Conservation (phyloP, 495 filamentous ascomycete genomes). For the Penicillium silybi region DNA sequence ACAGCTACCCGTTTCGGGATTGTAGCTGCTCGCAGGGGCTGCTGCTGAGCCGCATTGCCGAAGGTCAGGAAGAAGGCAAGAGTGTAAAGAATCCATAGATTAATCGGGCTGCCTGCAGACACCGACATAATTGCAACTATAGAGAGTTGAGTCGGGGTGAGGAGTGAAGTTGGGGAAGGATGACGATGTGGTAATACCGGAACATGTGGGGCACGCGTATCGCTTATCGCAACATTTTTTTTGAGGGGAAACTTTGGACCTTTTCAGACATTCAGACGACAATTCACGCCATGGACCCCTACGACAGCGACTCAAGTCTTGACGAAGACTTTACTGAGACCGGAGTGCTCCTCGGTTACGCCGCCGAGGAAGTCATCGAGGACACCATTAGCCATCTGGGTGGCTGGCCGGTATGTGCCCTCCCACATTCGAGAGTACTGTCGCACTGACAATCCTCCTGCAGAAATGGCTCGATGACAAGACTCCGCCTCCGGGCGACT, state of each 20-base stretch:
- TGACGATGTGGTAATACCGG: slow-evolving; percentile 8
- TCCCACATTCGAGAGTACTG: background rate
- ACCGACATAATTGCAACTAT: background rate
- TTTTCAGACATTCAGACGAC: too few species aligned
- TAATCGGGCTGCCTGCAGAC: background rate
- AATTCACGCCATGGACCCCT: slow-evolving; percentile 63
- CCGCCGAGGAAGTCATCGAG: slow-evolving; percentile 73
- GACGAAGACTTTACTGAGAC: slow-evolving; percentile 78
- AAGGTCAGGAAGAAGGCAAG: slow-evolving; percentile 15
- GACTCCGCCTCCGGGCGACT: slow-evolving; percentile 67
- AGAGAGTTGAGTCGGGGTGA: background rate
- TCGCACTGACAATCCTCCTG: slow-evolving; percentile 4
- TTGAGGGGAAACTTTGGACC: slow-evolving; percentile 19
- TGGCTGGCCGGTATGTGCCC: slow-evolving; percentile 69
- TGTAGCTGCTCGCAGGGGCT: slow-evolving; percentile 17
- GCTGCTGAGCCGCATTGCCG: slow-evolving; percentile 24
- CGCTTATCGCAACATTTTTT: slow-evolving; percentile 30
- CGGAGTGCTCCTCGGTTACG: slow-evolving; percentile 85
- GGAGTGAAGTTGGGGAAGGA: slow-evolving; percentile 2
- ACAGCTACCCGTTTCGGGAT: slow-evolving; percentile 42
- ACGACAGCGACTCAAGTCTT: slow-evolving; percentile 71
- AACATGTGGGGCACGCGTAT: slow-evolving; percentile 17
- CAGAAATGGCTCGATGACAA: slow-evolving; percentile 79
- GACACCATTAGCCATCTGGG: slow-evolving; percentile 89
- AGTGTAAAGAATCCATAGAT: slow-evolving; percentile 2